phyloP scores from a whole-genome alignment of 306 rosid species.

The Canavalia ensiformis region DNA sequence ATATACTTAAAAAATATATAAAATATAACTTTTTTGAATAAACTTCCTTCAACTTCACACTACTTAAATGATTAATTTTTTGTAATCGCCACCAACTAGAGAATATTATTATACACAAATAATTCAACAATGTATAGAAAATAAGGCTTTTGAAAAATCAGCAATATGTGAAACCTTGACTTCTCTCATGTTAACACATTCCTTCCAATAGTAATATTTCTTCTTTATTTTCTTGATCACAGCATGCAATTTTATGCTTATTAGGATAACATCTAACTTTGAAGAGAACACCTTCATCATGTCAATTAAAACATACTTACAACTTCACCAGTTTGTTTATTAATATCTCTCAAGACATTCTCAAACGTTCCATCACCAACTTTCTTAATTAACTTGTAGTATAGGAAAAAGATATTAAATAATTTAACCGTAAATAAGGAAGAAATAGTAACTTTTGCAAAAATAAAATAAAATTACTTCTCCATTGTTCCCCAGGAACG shows the following conservation, averaged over 20 bases:
- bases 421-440: not conserved
- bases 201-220: constrained; percentile 95
- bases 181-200: constrained; percentile 93
- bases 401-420: constrained; percentile 1
- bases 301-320: constrained; percentile 63
- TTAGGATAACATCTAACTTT: constrained; percentile 22
- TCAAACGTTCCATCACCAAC: constrained; percentile 99
- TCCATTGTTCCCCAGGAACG: constrained; percentile 73
- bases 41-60: constrained; percentile 96
- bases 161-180: constrained; percentile 74
- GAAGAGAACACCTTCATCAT: constrained; percentile 6
- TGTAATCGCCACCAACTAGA: constrained; percentile 69
- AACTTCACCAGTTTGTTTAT: constrained; percentile 94
- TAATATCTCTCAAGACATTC: constrained; percentile 93
- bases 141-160: not conserved
- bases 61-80: constrained; percentile 89
- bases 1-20: constrained; percentile 95
- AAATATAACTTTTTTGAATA: constrained; percentile 82
- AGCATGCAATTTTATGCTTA: constrained; percentile 62
- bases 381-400: constrained; percentile 90
- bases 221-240: constrained; percentile 98
- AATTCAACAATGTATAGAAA: not conserved
- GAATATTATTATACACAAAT: constrained; percentile 10
- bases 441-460: not conserved
- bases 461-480: constrained; percentile 64